Percentiles rank a stretch among this genome's conserved stretches.
Evolutionary conservation across 2,329 filamentous ascomycete species (phyloP).

Genomic region (Lachnellula cervina): DNA sequence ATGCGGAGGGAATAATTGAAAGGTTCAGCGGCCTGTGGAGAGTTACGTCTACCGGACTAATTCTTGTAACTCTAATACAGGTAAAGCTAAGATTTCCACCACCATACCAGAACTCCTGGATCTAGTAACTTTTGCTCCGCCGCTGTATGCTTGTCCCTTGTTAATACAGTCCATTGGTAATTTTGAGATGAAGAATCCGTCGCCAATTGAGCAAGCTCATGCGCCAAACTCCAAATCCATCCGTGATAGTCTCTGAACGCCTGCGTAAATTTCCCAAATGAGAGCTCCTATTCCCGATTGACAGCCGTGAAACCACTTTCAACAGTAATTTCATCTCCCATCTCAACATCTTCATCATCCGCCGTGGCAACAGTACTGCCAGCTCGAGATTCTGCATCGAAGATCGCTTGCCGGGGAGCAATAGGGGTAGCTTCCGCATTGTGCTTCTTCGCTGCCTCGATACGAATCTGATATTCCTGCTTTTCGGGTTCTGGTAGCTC

Average conservation of each 20-base stretch:
- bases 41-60: too few relatives aligned
- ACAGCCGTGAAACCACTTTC: slow-evolving; percentile 29
- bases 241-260: background rate
- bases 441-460: slow-evolving; percentile 30
- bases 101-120: background rate
- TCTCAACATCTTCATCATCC: slow-evolving; percentile 30
- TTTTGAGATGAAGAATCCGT: background rate
- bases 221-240: background rate
- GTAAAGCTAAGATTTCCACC: background rate
- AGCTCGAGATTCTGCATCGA: slow-evolving; percentile 13
- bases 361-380: slow-evolving; percentile 17
- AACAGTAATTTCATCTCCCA: slow-evolving; percentile 32
- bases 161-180: background rate
- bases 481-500: slow-evolving; percentile 20
- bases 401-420: slow-evolving; percentile 17
- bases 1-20: too few relatives aligned
- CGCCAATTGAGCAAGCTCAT: background rate
- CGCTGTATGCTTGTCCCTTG: background rate
- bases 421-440: slow-evolving; percentile 15
- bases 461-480: slow-evolving; percentile 17
- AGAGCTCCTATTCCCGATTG: slow-evolving; percentile 17
- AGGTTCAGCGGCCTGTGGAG: too few relatives aligned
- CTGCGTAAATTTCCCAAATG: background rate
- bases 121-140: background rate
- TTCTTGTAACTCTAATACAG: too few relatives aligned